phyloP scores from a whole-genome alignment of 2,329 filamentous ascomycete genomes.

The Hymenoscyphus fraxineus region DNA sequence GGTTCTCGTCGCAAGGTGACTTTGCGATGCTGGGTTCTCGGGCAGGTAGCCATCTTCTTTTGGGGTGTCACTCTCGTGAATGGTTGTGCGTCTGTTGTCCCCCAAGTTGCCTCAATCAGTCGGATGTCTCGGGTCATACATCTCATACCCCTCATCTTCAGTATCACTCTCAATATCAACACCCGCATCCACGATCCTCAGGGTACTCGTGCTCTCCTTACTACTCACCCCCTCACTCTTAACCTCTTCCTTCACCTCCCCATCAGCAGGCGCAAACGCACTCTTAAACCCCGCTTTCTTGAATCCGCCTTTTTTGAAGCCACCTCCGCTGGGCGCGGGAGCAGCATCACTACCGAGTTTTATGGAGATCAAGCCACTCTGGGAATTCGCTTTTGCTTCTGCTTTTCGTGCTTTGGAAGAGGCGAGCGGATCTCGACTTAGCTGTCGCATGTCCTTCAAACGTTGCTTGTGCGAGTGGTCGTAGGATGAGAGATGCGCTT shows the following conservation, averaged over 20 bases:
- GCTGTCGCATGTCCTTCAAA: slow-evolving; percentile 81
- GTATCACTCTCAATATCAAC: slow-evolving; percentile 62
- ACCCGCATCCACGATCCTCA: slow-evolving; percentile 41
- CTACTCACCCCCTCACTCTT: slow-evolving; percentile 27
- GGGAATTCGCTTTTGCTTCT: slow-evolving; percentile 63
- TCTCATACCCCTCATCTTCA: slow-evolving; percentile 68
- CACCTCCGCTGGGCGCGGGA: slow-evolving; percentile 31
- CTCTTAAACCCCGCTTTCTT: slow-evolving; percentile 83
- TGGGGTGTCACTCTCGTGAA: background rate
- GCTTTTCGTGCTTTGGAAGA: slow-evolving; percentile 63
- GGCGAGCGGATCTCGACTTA: slow-evolving; percentile 68
- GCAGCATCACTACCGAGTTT: slow-evolving; percentile 48
- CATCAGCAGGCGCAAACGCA: slow-evolving; percentile 57
- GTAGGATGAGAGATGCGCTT: slow-evolving; percentile 89
- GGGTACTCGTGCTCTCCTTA: slow-evolving; percentile 25
- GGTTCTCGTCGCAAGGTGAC: background rate
- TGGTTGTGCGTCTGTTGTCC: background rate
- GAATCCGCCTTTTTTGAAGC: slow-evolving; percentile 67
- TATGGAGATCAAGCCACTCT: slow-evolving; percentile 60
- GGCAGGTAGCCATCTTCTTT: background rate
- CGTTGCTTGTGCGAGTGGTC: slow-evolving; percentile 94
- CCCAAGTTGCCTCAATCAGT: slow-evolving; percentile 48
- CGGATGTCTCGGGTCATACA: slow-evolving; percentile 59
- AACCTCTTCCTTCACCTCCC: slow-evolving; percentile 39
- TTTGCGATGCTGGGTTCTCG: background rate